These are phyloP conservation scores for Cutaneotrichosporon sp. DNA, from an alignment of 1,284 basidiomycete species.

Conservation along the genomic window DNA sequence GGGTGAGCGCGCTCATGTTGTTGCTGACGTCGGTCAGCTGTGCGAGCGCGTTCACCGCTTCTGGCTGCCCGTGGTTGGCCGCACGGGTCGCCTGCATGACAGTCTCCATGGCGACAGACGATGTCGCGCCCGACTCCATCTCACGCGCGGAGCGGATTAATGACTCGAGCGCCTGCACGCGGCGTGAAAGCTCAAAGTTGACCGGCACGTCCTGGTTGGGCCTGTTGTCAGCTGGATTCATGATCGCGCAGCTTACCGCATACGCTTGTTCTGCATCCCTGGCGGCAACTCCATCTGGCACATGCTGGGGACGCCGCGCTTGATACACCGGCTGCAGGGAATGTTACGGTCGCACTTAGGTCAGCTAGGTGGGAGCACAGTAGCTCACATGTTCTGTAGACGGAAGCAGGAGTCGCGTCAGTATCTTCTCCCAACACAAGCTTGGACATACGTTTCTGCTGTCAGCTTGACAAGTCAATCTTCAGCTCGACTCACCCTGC, in stretches of 20 bases:
- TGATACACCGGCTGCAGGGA: slow-evolving; percentile 51
- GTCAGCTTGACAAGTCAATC: slow-evolving; percentile 3
- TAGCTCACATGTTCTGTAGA: slow-evolving; percentile 44
- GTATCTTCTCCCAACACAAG: neutral
- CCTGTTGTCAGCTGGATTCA: slow-evolving; percentile 9
- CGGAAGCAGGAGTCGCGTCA: slow-evolving; percentile 13
- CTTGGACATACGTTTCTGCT: slow-evolving; percentile 40
- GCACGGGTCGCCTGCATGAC: slow-evolving; percentile 48
- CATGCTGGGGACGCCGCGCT: slow-evolving; percentile 48
- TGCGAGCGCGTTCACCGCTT: slow-evolving; percentile 44
- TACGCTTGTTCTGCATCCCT: slow-evolving; percentile 39
- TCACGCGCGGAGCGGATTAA: slow-evolving; percentile 45
- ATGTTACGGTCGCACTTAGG: slow-evolving; percentile 51
- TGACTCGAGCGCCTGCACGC: slow-evolving; percentile 48
- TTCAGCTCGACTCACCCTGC: slow-evolving; percentile 38
- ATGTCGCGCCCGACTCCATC: slow-evolving; percentile 42
- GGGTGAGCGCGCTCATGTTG: slow-evolving; percentile 36
- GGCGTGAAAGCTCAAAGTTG: slow-evolving; percentile 43
- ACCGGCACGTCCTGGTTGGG: slow-evolving; percentile 34
- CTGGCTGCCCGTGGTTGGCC: slow-evolving; percentile 42
- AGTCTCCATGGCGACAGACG: slow-evolving; percentile 44
- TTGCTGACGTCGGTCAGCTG: slow-evolving; percentile 38
- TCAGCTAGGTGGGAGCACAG: slow-evolving; percentile 17
- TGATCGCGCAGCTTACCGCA: slow-evolving; percentile 32
- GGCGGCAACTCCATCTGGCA: slow-evolving; percentile 50